Base-by-base conservation (phyloP, 73 alveolate species). In the Uronychia binucleata region DNA sequence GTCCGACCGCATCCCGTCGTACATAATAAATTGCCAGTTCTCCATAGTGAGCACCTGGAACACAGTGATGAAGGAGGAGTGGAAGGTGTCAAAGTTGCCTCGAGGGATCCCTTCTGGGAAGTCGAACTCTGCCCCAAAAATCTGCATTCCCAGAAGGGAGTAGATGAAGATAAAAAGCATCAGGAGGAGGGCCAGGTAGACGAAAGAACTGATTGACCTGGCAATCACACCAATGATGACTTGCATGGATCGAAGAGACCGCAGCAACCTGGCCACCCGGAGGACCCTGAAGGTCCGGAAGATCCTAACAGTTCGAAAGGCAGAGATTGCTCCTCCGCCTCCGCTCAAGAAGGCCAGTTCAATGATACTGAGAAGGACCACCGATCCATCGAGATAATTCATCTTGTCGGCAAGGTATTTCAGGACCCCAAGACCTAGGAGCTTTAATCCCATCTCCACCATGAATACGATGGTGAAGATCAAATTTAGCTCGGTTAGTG, bases 271-370 rank as follows among this genome's bases (percentile, higher is more conserved):
- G 0, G 99, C 96, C 1, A 98, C 95, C 85, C 99, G 93, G 59
- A 98, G 92, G 26, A 98, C 99, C 88, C 99, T 94, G 58, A 97
- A 94, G 33, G 98, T 95, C 81, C 99, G 91, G 83, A 98, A 96
- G 58, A 97, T 97, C 93, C 99, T 97, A 14, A 97, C 90, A 67
- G 98, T 91, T 85, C 98, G 87, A 57, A 98, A 95, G 33, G 98
- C 98, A 11, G 97, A 90, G 35, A 93, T 85, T 34, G 95, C 86
- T 34, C 81, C 90, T 29, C 97, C 94, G 31, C 96, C 96, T 5
- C 95, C 93, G 29, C 98, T 95, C 25, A 86, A 75, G 67, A 94
- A 78, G 1, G 94, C 91, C 95, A 98, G 85, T 79, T 98, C 99
- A n/a, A 96, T 78, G 57, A 98, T 88, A n/a, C 98, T 88, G 33